Evolutionary conservation across 495 filamentous ascomycete species (phyloP).

Genomic region (Cercophora scortea): DNA sequence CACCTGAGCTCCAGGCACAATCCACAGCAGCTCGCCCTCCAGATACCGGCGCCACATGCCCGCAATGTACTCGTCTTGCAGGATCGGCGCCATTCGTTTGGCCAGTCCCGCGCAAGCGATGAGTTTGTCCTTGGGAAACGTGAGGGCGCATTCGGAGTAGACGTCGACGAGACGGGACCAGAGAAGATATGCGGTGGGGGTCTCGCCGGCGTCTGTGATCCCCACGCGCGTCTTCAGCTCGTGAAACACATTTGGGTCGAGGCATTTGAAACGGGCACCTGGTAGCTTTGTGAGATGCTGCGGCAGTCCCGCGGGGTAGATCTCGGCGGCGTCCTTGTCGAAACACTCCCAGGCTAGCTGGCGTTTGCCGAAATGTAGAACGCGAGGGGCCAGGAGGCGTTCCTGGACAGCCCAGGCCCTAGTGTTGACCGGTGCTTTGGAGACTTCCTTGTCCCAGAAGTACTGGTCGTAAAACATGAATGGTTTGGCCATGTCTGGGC

Average conservation of each 20-base stretch:
- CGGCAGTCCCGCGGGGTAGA: background rate
- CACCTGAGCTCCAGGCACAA: background rate
- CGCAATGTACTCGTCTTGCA: conserved; percentile 1
- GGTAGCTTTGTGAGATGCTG: background rate
- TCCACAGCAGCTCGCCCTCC: conserved; percentile 3
- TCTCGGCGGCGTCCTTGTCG: background rate
- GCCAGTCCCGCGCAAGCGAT: background rate
- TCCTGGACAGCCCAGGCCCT: conserved; percentile 3
- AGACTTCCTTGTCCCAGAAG: background rate
- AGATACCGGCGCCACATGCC: conserved; percentile 4
- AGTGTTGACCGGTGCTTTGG: background rate
- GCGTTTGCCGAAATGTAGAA: conserved; percentile 1
- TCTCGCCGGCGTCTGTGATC: no score
- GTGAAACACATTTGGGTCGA: background rate
- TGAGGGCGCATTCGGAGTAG: background rate
- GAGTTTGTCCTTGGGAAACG: conserved; percentile 2
- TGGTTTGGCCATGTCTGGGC: no score
- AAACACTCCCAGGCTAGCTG: conserved; percentile 3
- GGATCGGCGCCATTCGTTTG: background rate
- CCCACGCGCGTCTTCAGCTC: no score
- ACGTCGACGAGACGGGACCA: background rate
- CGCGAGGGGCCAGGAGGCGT: conserved; percentile 1
- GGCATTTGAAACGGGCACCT: background rate
- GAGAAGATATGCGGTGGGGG: background rate
- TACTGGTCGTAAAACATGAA: background rate